Evolutionary conservation across 306 rosid species (phyloP).

Genomic region (Malus fusca): DNA sequence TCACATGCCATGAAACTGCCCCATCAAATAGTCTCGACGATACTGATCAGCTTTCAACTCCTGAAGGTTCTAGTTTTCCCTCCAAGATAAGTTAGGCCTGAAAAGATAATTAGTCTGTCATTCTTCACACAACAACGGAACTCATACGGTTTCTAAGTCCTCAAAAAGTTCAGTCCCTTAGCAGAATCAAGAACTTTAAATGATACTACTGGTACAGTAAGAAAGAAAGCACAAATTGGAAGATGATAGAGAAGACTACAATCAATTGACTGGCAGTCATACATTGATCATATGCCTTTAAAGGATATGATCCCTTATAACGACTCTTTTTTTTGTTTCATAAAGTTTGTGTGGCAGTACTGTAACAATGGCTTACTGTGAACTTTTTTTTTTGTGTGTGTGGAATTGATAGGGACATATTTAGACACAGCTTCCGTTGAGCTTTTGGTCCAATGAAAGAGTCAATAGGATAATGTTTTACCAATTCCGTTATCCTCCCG

Average conservation of each 20-base stretch:
- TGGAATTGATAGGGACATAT: not conserved
- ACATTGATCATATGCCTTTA: not conserved
- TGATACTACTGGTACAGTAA: not conserved
- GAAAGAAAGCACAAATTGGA: not conserved
- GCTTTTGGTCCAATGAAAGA: not conserved
- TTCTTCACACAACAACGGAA: not conserved
- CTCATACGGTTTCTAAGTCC: not conserved
- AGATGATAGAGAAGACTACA: not conserved
- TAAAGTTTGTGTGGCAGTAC: not conserved
- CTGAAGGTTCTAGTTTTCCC: constrained; percentile 16
- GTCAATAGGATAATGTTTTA: not conserved
- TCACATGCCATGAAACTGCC: not conserved
- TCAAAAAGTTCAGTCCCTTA: not conserved
- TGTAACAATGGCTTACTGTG: not conserved
- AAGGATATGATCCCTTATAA: not conserved
- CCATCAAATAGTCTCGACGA: constrained; percentile 13
- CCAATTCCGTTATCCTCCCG: too few species aligned
- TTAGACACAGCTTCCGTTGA: not conserved
- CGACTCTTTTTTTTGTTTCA: not conserved
- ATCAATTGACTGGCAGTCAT: not conserved
- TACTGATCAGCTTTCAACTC: not conserved
- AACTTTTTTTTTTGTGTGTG: not conserved
- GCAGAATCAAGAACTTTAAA: not conserved
- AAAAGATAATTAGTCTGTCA: not conserved
- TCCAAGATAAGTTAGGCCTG: constrained; percentile 27